Base-by-base conservation (phyloP, 1,284 basidiomycete species). In the Exobasidium cylindrosporum region DNA sequence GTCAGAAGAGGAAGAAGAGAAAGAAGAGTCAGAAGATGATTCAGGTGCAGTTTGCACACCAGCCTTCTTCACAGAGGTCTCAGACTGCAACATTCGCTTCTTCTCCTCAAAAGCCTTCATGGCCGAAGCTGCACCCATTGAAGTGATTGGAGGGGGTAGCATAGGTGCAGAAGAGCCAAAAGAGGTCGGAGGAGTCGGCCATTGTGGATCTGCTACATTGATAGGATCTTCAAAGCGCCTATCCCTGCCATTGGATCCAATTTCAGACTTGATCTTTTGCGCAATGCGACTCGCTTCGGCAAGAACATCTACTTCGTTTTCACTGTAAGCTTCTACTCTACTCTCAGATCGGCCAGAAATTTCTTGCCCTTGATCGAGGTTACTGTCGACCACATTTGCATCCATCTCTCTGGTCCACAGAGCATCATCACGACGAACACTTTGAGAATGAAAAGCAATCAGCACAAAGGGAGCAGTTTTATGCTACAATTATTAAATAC, bases 71-170 rank as follows among this genome's bases (percentile, higher is more conserved):
- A 17, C 35, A 7, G 35, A 17, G 7, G 35, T 40, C 35, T 40
- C 17, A 17, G 10, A 7, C 35, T 40, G 35, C 7, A 40, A 17
- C 35, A 40, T 10, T 40, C 35, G 7, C 35, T 40, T 40, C 35
- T 40, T 40, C 47, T 50, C 47, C 47, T 50, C 47, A 31, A 50
- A 50, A 7, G 47, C 47, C 23, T 24, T 50, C 47, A 50, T 50
- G 10, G 47, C 47, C 21, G 47, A 24, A 21, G 21, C 47, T 50
- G 47, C 47, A 21, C 10, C 7, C 7, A 14, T 31, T 7, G 24
- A 24, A 7, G 47, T 31, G 23, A 21, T 10, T 7, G 24, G 23
- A 10, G 47, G 47, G 21, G 47, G 10, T 50, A 31, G 29, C 7
- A 50, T 7, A 7, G 10, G 47, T 21, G 29, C 21, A 7, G 35